Conservation (phyloP, 257 asterid genomes). For the Solanum lignicaule region DNA sequence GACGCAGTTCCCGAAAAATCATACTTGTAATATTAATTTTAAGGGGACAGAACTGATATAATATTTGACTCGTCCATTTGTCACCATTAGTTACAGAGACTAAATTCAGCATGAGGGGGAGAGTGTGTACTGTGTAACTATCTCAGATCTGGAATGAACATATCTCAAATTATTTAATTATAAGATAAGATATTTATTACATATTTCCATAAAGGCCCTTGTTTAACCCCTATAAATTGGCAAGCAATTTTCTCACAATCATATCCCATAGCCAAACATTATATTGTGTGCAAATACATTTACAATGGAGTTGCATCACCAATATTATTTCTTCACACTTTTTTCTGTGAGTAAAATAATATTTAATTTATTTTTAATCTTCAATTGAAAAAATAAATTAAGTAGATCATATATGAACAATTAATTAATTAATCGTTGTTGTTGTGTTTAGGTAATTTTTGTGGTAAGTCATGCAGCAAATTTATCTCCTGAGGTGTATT, state of each 20-base stretch:
- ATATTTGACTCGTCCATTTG: no score
- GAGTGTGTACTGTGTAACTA: no score
- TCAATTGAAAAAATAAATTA: background rate
- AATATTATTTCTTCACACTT: constrained; percentile 13
- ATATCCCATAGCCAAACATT: background rate
- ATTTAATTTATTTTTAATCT: background rate
- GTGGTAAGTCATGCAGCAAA: constrained; percentile 28
- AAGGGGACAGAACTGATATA: no score
- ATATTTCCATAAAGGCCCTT: background rate
- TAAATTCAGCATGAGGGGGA: no score
- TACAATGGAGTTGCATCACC: background rate
- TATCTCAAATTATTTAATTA: background rate
- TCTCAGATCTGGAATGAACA: no score
- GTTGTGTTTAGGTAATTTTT: constrained; percentile 19
- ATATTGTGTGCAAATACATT: background rate
- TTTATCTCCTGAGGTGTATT: constrained; percentile 32
- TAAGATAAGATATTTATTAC: no score
- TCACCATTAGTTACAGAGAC: no score
- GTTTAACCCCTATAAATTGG: background rate
- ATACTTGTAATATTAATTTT: no score
- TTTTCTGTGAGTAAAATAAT: constrained; percentile 31
- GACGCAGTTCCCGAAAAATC: no score
- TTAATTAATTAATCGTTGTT: background rate
- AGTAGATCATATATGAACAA: background rate
- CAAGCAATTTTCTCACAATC: background rate